phyloP scores from a whole-genome alignment of 2,329 filamentous ascomycete genomes.

The Diaporthe sp. region DNA sequence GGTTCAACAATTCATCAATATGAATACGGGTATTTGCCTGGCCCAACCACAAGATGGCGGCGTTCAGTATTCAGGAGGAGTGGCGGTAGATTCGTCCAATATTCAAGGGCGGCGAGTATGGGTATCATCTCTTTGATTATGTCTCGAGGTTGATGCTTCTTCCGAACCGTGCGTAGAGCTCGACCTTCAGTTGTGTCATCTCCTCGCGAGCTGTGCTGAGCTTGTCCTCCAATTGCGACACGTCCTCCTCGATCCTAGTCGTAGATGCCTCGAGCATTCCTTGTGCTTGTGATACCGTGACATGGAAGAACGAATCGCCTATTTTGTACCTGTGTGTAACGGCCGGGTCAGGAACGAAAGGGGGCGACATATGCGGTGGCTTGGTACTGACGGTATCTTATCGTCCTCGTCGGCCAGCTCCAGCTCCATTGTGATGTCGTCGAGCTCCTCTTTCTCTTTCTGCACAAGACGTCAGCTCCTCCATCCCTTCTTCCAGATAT shows the following conservation, averaged over 20 bases:
- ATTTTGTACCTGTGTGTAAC: constrained; percentile 86
- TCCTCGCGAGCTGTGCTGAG: constrained; percentile 82
- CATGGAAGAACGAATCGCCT: constrained; percentile 92
- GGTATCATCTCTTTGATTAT: constrained; percentile 55
- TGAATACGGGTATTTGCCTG: not conserved
- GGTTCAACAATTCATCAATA: not conserved
- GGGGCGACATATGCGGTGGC: not conserved
- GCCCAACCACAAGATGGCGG: not conserved
- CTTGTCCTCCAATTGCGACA: constrained; percentile 81
- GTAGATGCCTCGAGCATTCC: constrained; percentile 82
- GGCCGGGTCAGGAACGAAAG: not conserved
- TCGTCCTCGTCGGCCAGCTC: constrained; percentile 97
- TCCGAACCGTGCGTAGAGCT: constrained; percentile 94
- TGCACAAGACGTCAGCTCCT: constrained; percentile 53
- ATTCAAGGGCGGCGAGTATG: not conserved
- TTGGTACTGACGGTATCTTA: constrained; percentile 79
- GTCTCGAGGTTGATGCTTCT: constrained; percentile 97
- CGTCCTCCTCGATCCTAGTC: constrained; percentile 81
- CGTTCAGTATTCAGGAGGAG: too few relatives aligned
- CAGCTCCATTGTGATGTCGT: constrained; percentile 90
- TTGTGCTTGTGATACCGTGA: constrained; percentile 87
- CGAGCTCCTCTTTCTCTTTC: constrained; percentile 99
- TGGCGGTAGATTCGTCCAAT: too few relatives aligned
- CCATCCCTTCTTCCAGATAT: not conserved
- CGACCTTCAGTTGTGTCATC: constrained; percentile 90